A percentile compares a stretch with the other conserved stretches of the same genome.
Conservation (phyloP, 1,284 basidiomycete species). For the Ceratobasidium sp. region DNA sequence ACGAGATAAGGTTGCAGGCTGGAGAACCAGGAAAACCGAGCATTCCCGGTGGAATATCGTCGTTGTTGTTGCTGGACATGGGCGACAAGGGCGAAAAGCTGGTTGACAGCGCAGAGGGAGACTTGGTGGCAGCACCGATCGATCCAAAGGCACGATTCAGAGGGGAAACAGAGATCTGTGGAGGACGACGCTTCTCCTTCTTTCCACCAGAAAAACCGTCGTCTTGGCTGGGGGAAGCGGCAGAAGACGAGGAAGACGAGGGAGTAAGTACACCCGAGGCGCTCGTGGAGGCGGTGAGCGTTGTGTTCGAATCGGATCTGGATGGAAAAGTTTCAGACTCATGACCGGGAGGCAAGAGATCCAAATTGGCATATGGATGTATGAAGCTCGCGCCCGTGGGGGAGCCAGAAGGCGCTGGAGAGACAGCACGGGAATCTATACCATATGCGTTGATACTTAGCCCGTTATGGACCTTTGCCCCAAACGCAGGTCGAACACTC, state of each 20-base stretch:
- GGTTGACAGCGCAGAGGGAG: constrained; percentile 23
- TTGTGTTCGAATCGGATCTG: constrained; percentile 22
- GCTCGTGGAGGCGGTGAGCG: constrained; percentile 32
- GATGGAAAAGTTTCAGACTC: constrained; percentile 9
- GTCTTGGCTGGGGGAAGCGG: constrained; percentile 15
- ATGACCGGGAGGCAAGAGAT: constrained; percentile 4
- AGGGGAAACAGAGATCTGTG: constrained; percentile 25
- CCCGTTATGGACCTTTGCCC: neutral
- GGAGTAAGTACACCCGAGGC: constrained; percentile 22
- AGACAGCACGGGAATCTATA: constrained; percentile 20
- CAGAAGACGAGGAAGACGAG: constrained; percentile 25
- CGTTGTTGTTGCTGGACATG: neutral
- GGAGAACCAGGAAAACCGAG: constrained; percentile 41
- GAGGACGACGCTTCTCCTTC: constrained; percentile 35
- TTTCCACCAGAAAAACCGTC: neutral
- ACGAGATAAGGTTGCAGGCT: constrained; percentile 40
- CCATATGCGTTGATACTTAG: constrained; percentile 13
- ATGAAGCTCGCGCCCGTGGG: constrained; percentile 24
- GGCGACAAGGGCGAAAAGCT: constrained; percentile 9
- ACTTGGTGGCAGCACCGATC: constrained; percentile 4
- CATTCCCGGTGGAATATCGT: constrained; percentile 37
- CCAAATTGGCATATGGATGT: constrained; percentile 33
- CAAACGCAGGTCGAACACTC: neutral
- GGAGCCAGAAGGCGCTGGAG: constrained; percentile 8
- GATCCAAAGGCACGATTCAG: constrained; percentile 1